Evolutionary conservation across 768 basidiomycete genomes (phyloP), one percentile per base, ranked within the genome.

Genomic region (Leccinum subgranulosum): DNA sequence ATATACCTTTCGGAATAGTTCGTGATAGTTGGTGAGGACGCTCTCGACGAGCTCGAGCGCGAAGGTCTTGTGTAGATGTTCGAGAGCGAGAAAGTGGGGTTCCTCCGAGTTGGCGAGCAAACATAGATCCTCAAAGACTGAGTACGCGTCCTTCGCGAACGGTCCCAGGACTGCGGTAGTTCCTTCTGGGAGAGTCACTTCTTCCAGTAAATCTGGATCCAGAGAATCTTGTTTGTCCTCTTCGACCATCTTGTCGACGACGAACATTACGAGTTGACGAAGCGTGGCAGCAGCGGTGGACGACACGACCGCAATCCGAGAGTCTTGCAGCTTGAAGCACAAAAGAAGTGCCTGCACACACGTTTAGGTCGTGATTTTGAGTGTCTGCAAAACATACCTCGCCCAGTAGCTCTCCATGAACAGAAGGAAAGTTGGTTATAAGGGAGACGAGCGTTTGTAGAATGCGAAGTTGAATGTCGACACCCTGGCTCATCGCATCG

Each of bases 21-120:
- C 47, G 60, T 93, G 87, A 64, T 95, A 94, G 68, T 95, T 94
- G 7, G 93, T 94, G 51, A 99, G 76, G 2, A 98, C 92, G 65
- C 95, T 98, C 75, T 99, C 96, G 36, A 98, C 93, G 53, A 98
- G 76, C 73, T 99, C 96, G n/a, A 99, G 75, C 0, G 94, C 93
- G 63, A 98, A 98, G 0, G 97, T 98, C 73, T 94, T 88, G 65
- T 90, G 91, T 47, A 98, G 76, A 51, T 80, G 84, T 21, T 90
- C 86, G 48, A 98, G 82, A 61, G 87, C 86, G 58, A 97, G 78
- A 66, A 97, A 92, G 53, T 81, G 78, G 3, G 94, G 90, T 53
- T 82, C 86, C 69, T 94, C 87, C 4, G 84, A 81, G 65, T 92
- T 86, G 54, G 91, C 90, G 2, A 98, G 82, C 0, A 98, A 75